Evolutionary conservation across 345 rosid genomes (phyloP), one percentile per base, ranked within the genome.

Genomic region (Melaleuca alternifolia): DNA sequence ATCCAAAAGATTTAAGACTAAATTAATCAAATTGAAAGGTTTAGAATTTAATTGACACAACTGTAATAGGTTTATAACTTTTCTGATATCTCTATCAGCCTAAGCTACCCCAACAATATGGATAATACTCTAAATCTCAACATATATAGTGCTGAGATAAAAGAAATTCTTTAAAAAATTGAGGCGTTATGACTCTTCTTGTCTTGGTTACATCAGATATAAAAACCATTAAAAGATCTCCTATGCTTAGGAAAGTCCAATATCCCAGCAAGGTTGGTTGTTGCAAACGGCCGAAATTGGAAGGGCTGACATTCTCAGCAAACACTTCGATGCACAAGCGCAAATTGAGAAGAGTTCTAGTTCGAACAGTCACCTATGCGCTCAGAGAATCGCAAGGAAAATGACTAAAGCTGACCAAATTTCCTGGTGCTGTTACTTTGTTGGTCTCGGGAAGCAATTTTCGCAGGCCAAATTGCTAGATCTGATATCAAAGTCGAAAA

Each of bases 1-100:
- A 0, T 24, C 26, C 6, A 24, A 57, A 57, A 24, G 5, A 0
- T 24, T 56, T 57, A 57, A 0, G 0, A 57, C 14, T 57, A 1
- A 57, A 57, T 57, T 24, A 28, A 10, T 28, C 5, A 57, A 57
- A 4, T 57, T 24, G 1, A 57, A 57, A 26, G 2, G 1, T 11
- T 57, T 24, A 11, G 8, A 0, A 57, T 0, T 24, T 0, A 57
- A 57, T 57, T 57, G 15, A 10, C 10, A 26, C 24, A 57, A 57
- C 4, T 24, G 6, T 1, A 24, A 11, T 26, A 57, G 9, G 14
- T 57, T 24, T 10, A 57, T 0, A 11, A 57, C 0, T 5, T 57
- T 57, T 57, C 23, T n/a, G 18, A 13, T 59, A n/a, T 59, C 71
- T 13, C 71, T 2, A 41, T 4, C 2, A 41, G 41, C 41, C 4